Conservation (phyloP, 2,329 filamentous ascomycete species). For the Pseudogymnoascus sp. region DNA sequence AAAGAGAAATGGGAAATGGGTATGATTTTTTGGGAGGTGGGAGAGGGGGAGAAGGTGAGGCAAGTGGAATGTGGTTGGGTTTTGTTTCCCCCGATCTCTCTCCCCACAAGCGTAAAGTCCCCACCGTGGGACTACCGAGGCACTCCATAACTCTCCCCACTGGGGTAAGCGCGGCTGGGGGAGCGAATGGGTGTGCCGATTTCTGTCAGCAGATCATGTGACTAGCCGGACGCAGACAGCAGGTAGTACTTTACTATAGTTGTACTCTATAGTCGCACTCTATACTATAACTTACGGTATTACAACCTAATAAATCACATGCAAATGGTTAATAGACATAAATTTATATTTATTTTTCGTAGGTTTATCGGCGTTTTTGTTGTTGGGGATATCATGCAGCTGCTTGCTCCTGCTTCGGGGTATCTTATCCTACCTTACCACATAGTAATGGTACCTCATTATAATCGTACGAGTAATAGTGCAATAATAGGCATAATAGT, state of each 20-base stretch:
- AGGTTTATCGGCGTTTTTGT: neutral
- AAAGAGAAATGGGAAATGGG: slow-evolving; percentile 19
- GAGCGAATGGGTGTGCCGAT: neutral
- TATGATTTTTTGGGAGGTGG: neutral
- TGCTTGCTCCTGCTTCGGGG: neutral
- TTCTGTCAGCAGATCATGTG: slow-evolving; percentile 7
- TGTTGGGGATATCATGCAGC: neutral
- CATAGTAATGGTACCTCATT: neutral
- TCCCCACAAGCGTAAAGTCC: neutral
- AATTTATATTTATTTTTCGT: neutral
- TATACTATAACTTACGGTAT: neutral
- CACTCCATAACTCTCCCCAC: neutral
- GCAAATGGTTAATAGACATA: neutral
- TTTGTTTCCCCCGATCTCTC: neutral
- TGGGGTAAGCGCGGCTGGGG: slow-evolving; percentile 3
- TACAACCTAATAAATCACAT: neutral
- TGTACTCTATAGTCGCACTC: too few species aligned
- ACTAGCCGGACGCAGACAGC: neutral
- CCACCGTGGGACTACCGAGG: slow-evolving; percentile 7
- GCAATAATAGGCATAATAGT: neutral
- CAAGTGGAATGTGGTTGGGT: slow-evolving; percentile 6
- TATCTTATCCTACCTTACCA: neutral
- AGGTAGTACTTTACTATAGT: too few species aligned
- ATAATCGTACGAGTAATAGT: slow-evolving; percentile 1
- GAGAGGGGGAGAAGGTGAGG: neutral